These are phyloP conservation scores for Ganoderma sinense DNA, from an alignment of 1,284 basidiomycete species.

Conservation along the genomic window DNA sequence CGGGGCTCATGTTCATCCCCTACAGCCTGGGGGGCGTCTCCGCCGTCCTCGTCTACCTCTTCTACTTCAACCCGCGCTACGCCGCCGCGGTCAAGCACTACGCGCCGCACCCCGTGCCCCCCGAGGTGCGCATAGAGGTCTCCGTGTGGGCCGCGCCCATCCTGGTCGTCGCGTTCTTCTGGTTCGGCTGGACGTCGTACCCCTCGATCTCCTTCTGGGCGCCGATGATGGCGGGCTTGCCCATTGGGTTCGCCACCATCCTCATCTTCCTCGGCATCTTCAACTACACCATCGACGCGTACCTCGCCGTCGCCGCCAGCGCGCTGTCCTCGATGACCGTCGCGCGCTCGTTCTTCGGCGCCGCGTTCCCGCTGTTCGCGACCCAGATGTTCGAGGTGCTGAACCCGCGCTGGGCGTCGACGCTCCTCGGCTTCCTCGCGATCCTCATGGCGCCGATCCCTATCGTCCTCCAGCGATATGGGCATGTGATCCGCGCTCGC, in stretches of 20 bases:
- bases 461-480: not conserved
- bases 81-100: conserved; percentile 40
- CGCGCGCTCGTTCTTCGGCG: conserved; percentile 46
- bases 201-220: conserved; percentile 43
- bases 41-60: conserved; percentile 35
- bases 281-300: conserved; percentile 50
- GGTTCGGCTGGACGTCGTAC: conserved; percentile 54
- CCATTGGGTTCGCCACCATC: conserved; percentile 40
- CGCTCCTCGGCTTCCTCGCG: conserved; percentile 42
- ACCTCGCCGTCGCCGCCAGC: conserved; percentile 47
- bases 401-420: conserved; percentile 44
- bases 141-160: conserved; percentile 50
- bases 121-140: conserved; percentile 55
- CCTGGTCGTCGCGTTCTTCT: conserved; percentile 52
- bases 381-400: conserved; percentile 45
- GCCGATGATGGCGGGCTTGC: conserved; percentile 39
- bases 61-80: conserved; percentile 45
- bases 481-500: not conserved
- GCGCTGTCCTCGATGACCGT: conserved; percentile 48
- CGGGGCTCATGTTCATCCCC: conserved; percentile 55
- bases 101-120: conserved; percentile 48
- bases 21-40: conserved; percentile 48
- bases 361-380: conserved; percentile 47
- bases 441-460: conserved; percentile 44
- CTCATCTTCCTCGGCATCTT: conserved; percentile 44